Conservation (phyloP, 2,329 filamentous ascomycete genomes). For the Xylariaceae sp. region DNA sequence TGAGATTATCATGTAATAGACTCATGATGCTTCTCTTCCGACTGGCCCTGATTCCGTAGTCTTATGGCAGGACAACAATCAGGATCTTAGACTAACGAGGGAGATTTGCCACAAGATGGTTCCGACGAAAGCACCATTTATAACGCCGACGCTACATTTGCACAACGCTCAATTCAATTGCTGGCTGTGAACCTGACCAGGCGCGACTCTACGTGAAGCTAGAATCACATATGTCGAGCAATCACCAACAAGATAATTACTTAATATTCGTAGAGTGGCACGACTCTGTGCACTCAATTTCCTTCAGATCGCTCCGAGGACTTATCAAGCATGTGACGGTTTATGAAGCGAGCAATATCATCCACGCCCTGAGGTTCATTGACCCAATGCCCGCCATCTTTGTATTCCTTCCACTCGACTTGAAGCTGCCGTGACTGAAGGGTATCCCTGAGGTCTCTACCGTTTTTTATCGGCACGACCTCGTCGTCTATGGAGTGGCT, state of each 20-base stretch:
- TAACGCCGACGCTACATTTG: too few species aligned
- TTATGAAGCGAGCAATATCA: conserved; percentile 28
- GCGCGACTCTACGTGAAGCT: conserved; percentile 1
- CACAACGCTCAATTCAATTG: conserved; percentile 2
- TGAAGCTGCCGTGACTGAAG: conserved; percentile 17
- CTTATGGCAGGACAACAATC: too few species aligned
- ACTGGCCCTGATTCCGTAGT: too few species aligned
- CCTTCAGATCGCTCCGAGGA: too few species aligned
- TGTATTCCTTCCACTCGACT: conserved; percentile 40
- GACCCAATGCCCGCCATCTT: conserved; percentile 32
- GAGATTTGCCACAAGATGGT: too few species aligned
- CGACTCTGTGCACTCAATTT: not conserved
- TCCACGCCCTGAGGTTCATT: conserved; percentile 34
- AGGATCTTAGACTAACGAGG: too few species aligned
- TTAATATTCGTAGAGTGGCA: not conserved
- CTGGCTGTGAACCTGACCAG: conserved; percentile 2
- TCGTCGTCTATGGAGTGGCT: conserved; percentile 39
- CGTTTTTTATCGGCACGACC: conserved; percentile 37
- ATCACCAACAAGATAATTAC: not conserved
- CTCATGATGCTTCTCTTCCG: too few species aligned
- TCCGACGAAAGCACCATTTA: too few species aligned
- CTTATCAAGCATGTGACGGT: conserved; percentile 8
- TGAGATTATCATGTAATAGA: too few species aligned
- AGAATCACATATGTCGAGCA: conserved; percentile 2
- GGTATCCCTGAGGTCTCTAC: conserved; percentile 30